Base-by-base conservation (phyloP, 352 stramenopile genomes). In the Phytophthora rubi region DNA sequence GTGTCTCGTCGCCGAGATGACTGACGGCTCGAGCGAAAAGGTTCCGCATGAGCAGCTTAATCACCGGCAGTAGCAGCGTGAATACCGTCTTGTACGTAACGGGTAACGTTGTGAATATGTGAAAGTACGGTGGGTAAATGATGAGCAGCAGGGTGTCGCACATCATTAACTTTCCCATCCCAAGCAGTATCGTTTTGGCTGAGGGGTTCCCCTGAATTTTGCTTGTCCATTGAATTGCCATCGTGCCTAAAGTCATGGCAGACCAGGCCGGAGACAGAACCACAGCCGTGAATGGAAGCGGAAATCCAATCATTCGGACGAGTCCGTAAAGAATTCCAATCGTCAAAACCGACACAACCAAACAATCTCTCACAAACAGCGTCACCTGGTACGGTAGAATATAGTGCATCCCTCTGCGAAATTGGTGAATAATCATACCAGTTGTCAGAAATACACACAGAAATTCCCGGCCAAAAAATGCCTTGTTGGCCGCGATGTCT, bases 31-130 rank as follows among this genome's bases (percentile, higher is more conserved):
- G 44, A 18, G 44, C n/a, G n/a, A 23, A 51, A 12, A 51, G 44
- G 35, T 44, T 51, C 13, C 44, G 44, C 44, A 51, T 51, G n/a
- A 51, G n/a, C 16, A 51, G n/a, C n/a, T 51, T 51, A 3, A 51
- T 51, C 44, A 23, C 6, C 9, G 44, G 44, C 5, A 51, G n/a
- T 26, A 51, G 8, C 15, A 51, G 15, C 16, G 44, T 51, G 44
- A 44, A 51, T 5, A n/a, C 44, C 44, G 44, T 51, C 7, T 51
- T 13, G 7, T 7, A 44, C n/a, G 15, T 23, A 9, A 21, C 16
- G n/a, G 44, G 15, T 9, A 23, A 51, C 9, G 15, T 51, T n/a
- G 44, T 51, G 44, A 26, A 51, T 9, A 51, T 23, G 15, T 51
- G n/a, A 15, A 21, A 51, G 44, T 51, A 51, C 1, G 16, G 44